Evolutionary conservation across 108 stramenopile species (phyloP).

Genomic region (Nitzschia inconspicua): DNA sequence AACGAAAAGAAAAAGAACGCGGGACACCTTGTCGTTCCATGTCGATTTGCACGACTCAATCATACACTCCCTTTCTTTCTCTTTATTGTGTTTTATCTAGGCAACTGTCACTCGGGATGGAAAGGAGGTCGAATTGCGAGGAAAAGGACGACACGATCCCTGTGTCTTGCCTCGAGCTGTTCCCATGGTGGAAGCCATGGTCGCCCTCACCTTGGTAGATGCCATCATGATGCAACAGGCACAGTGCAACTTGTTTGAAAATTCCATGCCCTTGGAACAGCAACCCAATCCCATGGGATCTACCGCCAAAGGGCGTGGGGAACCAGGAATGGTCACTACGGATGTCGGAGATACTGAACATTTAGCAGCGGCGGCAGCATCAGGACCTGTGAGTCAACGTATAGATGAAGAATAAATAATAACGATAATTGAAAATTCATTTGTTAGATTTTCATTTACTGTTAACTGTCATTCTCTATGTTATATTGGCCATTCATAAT

Average conservation of each 20-base stretch:
- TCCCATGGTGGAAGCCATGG: constrained; percentile 98
- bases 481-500: too few relatives aligned
- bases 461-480: too few relatives aligned
- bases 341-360: too few relatives aligned
- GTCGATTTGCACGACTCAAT: not conserved
- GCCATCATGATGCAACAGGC: constrained; percentile 93
- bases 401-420: constrained; percentile 76
- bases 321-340: constrained; percentile 21
- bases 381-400: constrained; percentile 51
- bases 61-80: not conserved
- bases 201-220: constrained; percentile 93
- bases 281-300: constrained; percentile 87
- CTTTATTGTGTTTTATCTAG: constrained; percentile 30
- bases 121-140: constrained; percentile 88
- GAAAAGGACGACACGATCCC: constrained; percentile 98
- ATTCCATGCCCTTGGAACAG: constrained; percentile 53
- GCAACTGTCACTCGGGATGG: constrained; percentile 94
- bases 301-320: constrained; percentile 63
- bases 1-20: not conserved
- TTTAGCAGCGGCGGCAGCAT: constrained; percentile 10
- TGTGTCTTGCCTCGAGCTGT: constrained; percentile 97
- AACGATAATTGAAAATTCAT: not conserved
- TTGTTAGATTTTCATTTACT: too few relatives aligned
- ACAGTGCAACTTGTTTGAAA: constrained; percentile 83
- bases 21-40: not conserved